Conservation (phyloP, 2,329 filamentous ascomycete genomes). For the Penicillium sp. region DNA sequence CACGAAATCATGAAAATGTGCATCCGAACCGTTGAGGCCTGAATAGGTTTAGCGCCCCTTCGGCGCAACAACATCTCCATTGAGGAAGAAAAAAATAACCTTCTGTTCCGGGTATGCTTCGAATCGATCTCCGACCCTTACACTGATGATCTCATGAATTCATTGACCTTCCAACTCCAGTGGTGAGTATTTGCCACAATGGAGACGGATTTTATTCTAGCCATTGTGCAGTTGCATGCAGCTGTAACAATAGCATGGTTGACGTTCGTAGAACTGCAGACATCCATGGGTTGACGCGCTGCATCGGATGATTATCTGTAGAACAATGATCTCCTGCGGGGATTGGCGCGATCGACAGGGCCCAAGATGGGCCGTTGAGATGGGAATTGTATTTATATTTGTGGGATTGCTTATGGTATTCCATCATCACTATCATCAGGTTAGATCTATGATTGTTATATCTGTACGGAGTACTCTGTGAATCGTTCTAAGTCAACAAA, state of each 20-base stretch:
- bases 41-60: not conserved
- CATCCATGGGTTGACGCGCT: not conserved
- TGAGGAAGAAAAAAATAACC: not conserved
- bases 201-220: not conserved
- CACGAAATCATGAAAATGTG: slow-evolving; percentile 14
- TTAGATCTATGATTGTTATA: too few species aligned
- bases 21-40: slow-evolving; percentile 14
- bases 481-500: too few species aligned
- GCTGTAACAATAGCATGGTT: slow-evolving; percentile 11
- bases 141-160: slow-evolving; percentile 1
- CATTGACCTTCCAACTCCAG: not conserved
- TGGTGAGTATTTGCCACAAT: too few species aligned
- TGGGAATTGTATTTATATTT: not conserved
- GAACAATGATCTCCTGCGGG: slow-evolving; percentile 5
- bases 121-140: not conserved
- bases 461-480: too few species aligned
- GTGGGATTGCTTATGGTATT: too few species aligned
- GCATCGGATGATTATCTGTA: slow-evolving; percentile 8
- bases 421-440: too few species aligned
- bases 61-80: not conserved
- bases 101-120: not conserved
- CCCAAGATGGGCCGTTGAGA: slow-evolving; percentile 2
- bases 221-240: not conserved
- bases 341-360: slow-evolving; percentile 16
- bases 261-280: slow-evolving; percentile 6